Evolutionary conservation across 225 moss, liverwort and hornwort genomes (phyloP), one percentile per base, ranked within the genome.

Genomic region (Lunularia cruciata): DNA sequence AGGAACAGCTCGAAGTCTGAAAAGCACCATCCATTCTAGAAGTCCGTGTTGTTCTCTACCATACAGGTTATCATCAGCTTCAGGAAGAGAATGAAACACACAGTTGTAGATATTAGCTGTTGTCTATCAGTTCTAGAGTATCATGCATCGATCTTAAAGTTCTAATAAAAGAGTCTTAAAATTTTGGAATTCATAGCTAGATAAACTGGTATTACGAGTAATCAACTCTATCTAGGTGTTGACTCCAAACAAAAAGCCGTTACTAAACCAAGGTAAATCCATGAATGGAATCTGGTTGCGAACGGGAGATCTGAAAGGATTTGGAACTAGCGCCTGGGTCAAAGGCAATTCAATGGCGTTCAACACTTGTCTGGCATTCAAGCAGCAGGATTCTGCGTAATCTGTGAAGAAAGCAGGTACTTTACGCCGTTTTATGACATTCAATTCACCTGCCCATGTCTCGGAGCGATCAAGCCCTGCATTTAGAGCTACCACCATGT

Each of bases 401-500:
- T 77, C 76, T 6, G 76, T 77, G 32, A 77, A 77, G 27, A 55
- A 77, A 6, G 76, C 61, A 0, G 76, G 71, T 5, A 77, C 76
- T 13, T 61, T 71, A 10, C 56, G 71, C 9, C 40, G 22, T 38
- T 71, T 77, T 3, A 77, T 71, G 23, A 53, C 61, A 5, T 58
- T 38, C 31, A 77, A 48, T 19, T 70, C 76, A 33, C 65, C 71
- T 33, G 57, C 57, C 76, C 76, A 77, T 2, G 76, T 54, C 56
- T 56, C 64, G 28, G 59, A 46, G 2, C 63, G 55, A 22, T 77
- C 76, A 22, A 77, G 31, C 22, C 70, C 70, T 9, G 76, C 70
- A 46, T 71, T 71, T n/a, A 77, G 56, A 1, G 76, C 76, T 33
- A 77, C 64, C 30, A 72, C 71, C 23, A 71, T 16, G 42, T 77